Percentiles rank a stretch among this genome's conserved stretches.
phyloP scores from a whole-genome alignment of 768 basidiomycete species.

The Auricularia auricula-judae region DNA sequence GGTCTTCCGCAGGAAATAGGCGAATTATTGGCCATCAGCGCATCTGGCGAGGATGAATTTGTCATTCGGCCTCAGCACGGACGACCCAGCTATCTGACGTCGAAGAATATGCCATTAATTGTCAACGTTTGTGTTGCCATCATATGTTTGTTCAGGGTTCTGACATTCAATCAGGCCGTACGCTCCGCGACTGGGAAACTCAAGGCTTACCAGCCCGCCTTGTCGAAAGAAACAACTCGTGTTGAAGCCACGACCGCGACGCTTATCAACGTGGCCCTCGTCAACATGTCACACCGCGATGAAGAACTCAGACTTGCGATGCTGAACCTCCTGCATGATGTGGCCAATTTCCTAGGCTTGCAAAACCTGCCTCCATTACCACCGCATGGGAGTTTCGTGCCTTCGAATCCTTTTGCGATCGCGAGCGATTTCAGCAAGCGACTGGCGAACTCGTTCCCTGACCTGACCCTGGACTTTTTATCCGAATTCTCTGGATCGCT shows the following conservation, averaged over 20 bases:
- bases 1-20: slow-evolving; percentile 45
- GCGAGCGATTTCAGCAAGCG: slow-evolving; percentile 58
- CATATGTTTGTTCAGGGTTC: background rate
- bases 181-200: slow-evolving; percentile 63
- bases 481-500: slow-evolving; percentile 56
- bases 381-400: slow-evolving; percentile 51
- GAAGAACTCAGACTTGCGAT: slow-evolving; percentile 71
- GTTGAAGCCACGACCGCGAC: slow-evolving; percentile 84
- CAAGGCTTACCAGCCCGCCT: slow-evolving; percentile 37
- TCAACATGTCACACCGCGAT: slow-evolving; percentile 65
- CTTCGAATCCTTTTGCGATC: slow-evolving; percentile 53
- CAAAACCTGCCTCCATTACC: background rate
- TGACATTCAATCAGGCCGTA: slow-evolving; percentile 39
- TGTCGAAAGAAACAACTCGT: slow-evolving; percentile 53
- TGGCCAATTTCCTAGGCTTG: slow-evolving; percentile 1
- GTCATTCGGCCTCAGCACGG: slow-evolving; percentile 61
- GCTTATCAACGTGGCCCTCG: slow-evolving; percentile 72
- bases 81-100: slow-evolving; percentile 43
- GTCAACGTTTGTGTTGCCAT: slow-evolving; percentile 44
- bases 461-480: slow-evolving; percentile 79
- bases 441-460: slow-evolving; percentile 62
- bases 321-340: slow-evolving; percentile 49
- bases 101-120: slow-evolving; percentile 21
- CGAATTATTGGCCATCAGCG: slow-evolving; percentile 57
- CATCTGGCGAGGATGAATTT: slow-evolving; percentile 43